Evolutionary conservation across 2,329 filamentous ascomycete genomes (phyloP).

Genomic region (Calonectria montana): DNA sequence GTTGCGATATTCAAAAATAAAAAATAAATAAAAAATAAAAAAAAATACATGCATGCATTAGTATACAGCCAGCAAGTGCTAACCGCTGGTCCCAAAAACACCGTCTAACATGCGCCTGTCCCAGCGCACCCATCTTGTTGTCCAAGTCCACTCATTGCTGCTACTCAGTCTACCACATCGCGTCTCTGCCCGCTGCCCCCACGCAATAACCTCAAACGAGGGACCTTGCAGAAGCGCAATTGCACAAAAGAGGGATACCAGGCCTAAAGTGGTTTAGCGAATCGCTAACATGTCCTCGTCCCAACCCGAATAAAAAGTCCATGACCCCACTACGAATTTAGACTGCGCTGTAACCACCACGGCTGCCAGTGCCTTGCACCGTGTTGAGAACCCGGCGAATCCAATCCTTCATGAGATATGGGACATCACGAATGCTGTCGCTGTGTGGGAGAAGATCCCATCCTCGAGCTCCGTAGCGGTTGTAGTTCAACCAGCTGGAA

Average conservation of each 20-base stretch:
- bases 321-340: slow-evolving; percentile 53
- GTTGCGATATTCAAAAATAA: slow-evolving; percentile 15
- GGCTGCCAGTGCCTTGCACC: slow-evolving; percentile 83
- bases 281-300: background rate
- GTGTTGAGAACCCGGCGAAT: slow-evolving; percentile 82
- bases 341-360: slow-evolving; percentile 95
- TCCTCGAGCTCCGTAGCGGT: slow-evolving; percentile 91
- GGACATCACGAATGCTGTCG: slow-evolving; percentile 90
- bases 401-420: slow-evolving; percentile 93
- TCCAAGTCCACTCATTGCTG: background rate
- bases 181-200: background rate
- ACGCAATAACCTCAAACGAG: background rate
- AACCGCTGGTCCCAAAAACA: slow-evolving; percentile 18
- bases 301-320: slow-evolving; percentile 1
- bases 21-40: background rate
- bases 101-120: slow-evolving; percentile 23
- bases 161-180: slow-evolving; percentile 4
- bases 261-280: background rate
- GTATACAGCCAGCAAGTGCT: slow-evolving; percentile 17
- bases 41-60: slow-evolving; percentile 21
- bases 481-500: slow-evolving; percentile 99
- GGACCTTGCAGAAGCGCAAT: background rate
- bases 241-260: background rate
- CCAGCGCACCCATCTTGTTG: background rate
- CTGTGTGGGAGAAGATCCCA: slow-evolving; percentile 96